Conservation (phyloP, 352 stramenopile genomes). For the Phytophthora fragariaefolia region DNA sequence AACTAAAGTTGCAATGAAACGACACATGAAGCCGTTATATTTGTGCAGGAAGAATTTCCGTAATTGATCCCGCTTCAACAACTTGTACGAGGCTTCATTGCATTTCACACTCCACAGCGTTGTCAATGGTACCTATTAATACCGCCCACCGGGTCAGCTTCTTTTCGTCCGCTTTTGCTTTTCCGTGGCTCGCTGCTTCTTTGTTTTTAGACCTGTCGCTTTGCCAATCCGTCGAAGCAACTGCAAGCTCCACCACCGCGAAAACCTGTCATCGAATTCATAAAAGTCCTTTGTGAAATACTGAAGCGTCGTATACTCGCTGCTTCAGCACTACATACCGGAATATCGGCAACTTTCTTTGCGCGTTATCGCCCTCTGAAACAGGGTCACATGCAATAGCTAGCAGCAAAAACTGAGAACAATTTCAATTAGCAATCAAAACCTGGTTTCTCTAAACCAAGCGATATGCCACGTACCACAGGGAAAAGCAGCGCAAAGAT, state of each 20-base stretch:
- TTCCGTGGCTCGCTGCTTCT: constrained; percentile 59
- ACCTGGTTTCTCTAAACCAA: no score
- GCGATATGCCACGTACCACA: constrained; percentile 71
- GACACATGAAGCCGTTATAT: constrained; percentile 26
- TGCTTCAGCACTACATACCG: constrained; percentile 38
- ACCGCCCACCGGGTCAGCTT: constrained; percentile 16
- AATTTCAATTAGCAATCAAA: background rate
- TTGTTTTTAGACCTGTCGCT: constrained; percentile 75
- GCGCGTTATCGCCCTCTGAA: constrained; percentile 50
- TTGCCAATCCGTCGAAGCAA: constrained; percentile 83
- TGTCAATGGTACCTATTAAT: no score
- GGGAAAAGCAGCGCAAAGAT: constrained; percentile 90
- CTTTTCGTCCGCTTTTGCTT: constrained; percentile 35
- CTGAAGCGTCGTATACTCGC: no score
- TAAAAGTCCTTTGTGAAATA: background rate
- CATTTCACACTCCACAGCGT: constrained; percentile 31
- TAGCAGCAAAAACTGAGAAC: constrained; percentile 76
- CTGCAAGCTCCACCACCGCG: constrained; percentile 84
- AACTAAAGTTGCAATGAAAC: constrained; percentile 15
- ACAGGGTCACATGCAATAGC: constrained; percentile 82
- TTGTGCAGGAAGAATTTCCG: constrained; percentile 13
- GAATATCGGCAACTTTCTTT: constrained; percentile 77
- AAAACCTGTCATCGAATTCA: constrained; percentile 54
- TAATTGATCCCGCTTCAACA: constrained; percentile 5
- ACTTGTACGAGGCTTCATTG: constrained; percentile 26